Base-by-base conservation (phyloP, 352 stramenopile genomes). In the Globisporangium nunn region DNA sequence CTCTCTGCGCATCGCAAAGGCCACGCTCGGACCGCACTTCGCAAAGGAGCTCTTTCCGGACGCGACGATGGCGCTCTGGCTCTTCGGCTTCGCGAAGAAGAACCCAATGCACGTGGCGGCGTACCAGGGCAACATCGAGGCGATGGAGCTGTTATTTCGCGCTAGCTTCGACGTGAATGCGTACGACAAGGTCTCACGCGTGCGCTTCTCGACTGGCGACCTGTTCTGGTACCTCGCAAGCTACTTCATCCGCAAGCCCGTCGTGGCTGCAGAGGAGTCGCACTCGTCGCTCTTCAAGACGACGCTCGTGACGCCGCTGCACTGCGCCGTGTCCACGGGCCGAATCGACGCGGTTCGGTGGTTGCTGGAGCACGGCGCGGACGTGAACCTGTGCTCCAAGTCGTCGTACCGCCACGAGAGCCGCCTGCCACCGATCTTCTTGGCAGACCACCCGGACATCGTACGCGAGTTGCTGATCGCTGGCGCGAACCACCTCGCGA, bases 21-120 rank as follows among this genome's bases (percentile, higher is more conserved):
- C 66, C 30, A 62, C 78, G 50, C 62, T 91, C 10, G 84, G 81
- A 2, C 52, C 68, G 2, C 61, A 51, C 28, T 93, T 91, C 56
- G 75, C 78, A 3, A 62, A 59, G 31, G 74, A 88, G 15, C 56
- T 91, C 57, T 94, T 90, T 52, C 70, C 72, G 2, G 81, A 91
- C 41, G 74, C 81, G 11, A 67, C 71, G 35, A 78, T 94, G 55
- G 65, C 79, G 48, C 72, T 88, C 18, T 68, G 78, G 48, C 78
- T 87, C n/a, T 88, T 88, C 58, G 70, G 75, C n/a, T 74, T 79
- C 30, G 83, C 81, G 18, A 85, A 75, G 59, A 93, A 93, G 61
- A 91, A 93, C 50, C 84, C 84, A 29, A 81, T 93, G 76, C 84
- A 93, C 33, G 78, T 93, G 5, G 84, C 84, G 1, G 84, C 84